These are phyloP conservation scores for Plasmodium vivax DNA, from an alignment of 169 alveolate genomes.

Conservation along the genomic window DNA sequence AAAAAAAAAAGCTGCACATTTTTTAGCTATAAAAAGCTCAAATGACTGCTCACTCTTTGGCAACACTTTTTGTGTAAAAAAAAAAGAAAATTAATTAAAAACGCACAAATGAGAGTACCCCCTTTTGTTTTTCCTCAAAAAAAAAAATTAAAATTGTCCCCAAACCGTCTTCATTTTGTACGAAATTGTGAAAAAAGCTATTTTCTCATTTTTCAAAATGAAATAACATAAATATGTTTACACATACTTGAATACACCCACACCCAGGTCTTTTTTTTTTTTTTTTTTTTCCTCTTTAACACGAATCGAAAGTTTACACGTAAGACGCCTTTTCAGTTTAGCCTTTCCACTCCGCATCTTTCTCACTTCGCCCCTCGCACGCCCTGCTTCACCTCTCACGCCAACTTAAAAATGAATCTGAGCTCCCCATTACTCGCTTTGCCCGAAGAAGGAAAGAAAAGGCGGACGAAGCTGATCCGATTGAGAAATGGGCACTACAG, in stretches of 20 bases:
- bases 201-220: neutral
- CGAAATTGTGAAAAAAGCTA: neutral
- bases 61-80: neutral
- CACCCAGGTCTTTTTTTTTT: neutral
- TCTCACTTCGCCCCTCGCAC: neutral
- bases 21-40: slow-evolving; percentile 11
- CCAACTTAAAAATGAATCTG: neutral
- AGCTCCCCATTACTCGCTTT: neutral
- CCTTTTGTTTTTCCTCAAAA: neutral
- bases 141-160: neutral
- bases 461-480: slow-evolving; percentile 16
- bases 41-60: neutral
- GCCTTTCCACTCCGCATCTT: neutral
- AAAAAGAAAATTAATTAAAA: slow-evolving; percentile 14
- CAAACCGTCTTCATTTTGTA: neutral
- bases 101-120: neutral
- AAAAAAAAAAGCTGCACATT: neutral
- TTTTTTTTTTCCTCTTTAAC: neutral
- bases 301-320: neutral
- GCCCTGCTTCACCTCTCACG: neutral
- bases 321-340: neutral
- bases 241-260: neutral
- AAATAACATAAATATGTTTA: neutral
- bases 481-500: slow-evolving; percentile 62
- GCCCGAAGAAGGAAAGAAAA: slow-evolving; percentile 1